Base-by-base conservation (phyloP, 108 stramenopile species). In the Fragilariopsis cylindrus region DNA sequence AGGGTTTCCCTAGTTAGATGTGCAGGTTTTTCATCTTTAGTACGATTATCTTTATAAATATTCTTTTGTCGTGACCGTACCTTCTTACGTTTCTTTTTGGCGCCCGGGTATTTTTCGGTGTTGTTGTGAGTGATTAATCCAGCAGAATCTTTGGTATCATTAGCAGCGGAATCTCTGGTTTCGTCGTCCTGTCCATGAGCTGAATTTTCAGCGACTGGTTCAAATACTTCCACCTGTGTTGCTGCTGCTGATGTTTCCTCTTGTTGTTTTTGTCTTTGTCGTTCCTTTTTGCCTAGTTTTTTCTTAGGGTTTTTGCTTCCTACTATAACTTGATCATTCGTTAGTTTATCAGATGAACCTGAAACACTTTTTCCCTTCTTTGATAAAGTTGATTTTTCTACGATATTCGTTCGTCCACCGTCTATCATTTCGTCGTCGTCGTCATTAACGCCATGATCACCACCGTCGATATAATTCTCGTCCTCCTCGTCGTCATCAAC, bases 341-440 rank as follows among this genome's bases (percentile, higher is more conserved):
- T n/a, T n/a, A n/a, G 53, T 50, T 39, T 57, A 8, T 49, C 13
- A 58, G 69, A 0, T 49, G 58, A 44, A 30, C 21, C 44, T 7
- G 19, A 40, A 49, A 50, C 3, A n/a, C 7, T 41, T 67, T 72
- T 60, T 71, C 65, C 49, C 30, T 58, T 60, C 43, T 82, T 46
- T 64, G 75, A 69, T 58, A 53, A 3, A 77, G 8, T 67, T 7
- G 7, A 4, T 40, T 69, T 54, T 54, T 69, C 15, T 13, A 50
- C 84, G 56, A 87, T 88, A 21, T 75, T 70, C 4, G 89, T 93
- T 48, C 92, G 73, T 16, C 92, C 90, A 44, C 75, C 77, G 19
- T 91, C 92, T 48, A n/a, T n/a, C n/a, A n/a, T n/a, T n/a, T 86
- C 88, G 9, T 84, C 87, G 47, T 82, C 84, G 21, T 78, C 82